These are phyloP conservation scores for Boeremia lycopersici DNA, from an alignment of 2,329 filamentous ascomycete genomes.

Conservation along the genomic window DNA sequence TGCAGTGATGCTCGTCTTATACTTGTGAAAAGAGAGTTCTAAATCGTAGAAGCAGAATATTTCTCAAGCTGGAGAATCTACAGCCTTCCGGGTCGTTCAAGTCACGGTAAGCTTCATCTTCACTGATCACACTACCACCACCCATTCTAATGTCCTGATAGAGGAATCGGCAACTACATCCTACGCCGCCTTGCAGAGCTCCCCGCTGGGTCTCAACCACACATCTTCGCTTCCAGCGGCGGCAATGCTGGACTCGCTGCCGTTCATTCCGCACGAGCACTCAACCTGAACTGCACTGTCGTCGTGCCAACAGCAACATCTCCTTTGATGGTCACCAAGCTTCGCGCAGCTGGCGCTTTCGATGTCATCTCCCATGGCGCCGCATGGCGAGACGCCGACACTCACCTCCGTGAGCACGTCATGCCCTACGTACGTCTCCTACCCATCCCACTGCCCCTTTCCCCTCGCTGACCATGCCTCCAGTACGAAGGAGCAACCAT, in stretches of 20 bases:
- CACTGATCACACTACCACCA: neutral
- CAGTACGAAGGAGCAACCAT: conserved; percentile 52
- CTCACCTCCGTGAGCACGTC: conserved; percentile 65
- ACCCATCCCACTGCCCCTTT: neutral
- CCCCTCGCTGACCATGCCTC: neutral
- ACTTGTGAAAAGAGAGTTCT: conserved; percentile 37
- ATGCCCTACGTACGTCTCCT: conserved; percentile 49
- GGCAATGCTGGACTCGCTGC: conserved; percentile 87
- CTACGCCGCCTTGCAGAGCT: conserved; percentile 54
- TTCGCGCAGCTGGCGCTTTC: conserved; percentile 69
- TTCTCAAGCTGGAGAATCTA: conserved; percentile 83
- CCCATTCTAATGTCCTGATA: conserved; percentile 20
- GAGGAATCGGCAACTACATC: conserved; percentile 74
- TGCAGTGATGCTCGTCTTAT: neutral
- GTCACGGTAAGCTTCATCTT: conserved; percentile 54
- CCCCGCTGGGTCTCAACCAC: conserved; percentile 46
- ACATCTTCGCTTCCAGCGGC: conserved; percentile 81
- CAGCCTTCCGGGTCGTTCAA: conserved; percentile 90
- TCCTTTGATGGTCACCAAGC: conserved; percentile 72
- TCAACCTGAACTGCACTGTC: conserved; percentile 73
- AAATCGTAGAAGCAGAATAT: conserved; percentile 66
- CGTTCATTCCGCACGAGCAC: conserved; percentile 70
- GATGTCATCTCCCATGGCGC: conserved; percentile 72
- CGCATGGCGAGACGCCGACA: conserved; percentile 73
- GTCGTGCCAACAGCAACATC: conserved; percentile 72